phyloP scores from a whole-genome alignment of 2,329 filamentous ascomycete species.

The Neofusicoccum umdonicola region DNA sequence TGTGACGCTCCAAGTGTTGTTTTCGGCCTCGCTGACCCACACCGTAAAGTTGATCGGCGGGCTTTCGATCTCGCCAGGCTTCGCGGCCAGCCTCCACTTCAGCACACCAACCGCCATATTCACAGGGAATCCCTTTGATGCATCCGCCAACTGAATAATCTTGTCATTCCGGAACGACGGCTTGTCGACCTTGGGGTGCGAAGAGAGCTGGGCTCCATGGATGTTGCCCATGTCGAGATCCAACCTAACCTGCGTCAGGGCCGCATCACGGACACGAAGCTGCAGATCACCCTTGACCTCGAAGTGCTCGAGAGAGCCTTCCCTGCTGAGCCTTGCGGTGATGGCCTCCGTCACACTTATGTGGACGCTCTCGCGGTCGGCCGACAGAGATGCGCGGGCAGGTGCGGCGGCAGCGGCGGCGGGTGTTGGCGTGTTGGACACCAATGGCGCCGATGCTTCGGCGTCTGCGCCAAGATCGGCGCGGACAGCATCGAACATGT shows the following conservation, averaged over 20 bases:
- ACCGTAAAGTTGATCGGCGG: slow-evolving; percentile 95
- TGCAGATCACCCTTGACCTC: slow-evolving; percentile 90
- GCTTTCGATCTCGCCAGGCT: slow-evolving; percentile 73
- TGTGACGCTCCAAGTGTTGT: slow-evolving; percentile 82
- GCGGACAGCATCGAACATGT: slow-evolving; percentile 94
- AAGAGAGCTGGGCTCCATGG: slow-evolving; percentile 86
- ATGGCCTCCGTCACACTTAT: slow-evolving; percentile 88
- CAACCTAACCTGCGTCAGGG: slow-evolving; percentile 88
- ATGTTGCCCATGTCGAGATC: slow-evolving; percentile 72
- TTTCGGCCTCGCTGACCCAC: slow-evolving; percentile 87
- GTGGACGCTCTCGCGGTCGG: slow-evolving; percentile 82
- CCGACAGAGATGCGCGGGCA: slow-evolving; percentile 61
- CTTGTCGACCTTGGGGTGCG: slow-evolving; percentile 95
- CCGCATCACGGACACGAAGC: slow-evolving; percentile 82
- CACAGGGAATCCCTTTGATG: slow-evolving; percentile 82
- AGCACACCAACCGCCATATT: slow-evolving; percentile 93
- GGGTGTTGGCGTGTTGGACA: slow-evolving; percentile 56
- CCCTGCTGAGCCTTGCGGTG: slow-evolving; percentile 80
- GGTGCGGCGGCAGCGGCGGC: slow-evolving; percentile 50
- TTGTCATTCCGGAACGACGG: slow-evolving; percentile 78
- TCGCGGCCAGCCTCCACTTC: slow-evolving; percentile 84
- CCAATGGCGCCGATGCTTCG: slow-evolving; percentile 69
- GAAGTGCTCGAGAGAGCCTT: slow-evolving; percentile 82
- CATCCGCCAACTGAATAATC: slow-evolving; percentile 85
- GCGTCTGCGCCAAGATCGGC: slow-evolving; percentile 85